Evolutionary conservation across 768 basidiomycete genomes (phyloP).

Genomic region (Mycena latifolia): DNA sequence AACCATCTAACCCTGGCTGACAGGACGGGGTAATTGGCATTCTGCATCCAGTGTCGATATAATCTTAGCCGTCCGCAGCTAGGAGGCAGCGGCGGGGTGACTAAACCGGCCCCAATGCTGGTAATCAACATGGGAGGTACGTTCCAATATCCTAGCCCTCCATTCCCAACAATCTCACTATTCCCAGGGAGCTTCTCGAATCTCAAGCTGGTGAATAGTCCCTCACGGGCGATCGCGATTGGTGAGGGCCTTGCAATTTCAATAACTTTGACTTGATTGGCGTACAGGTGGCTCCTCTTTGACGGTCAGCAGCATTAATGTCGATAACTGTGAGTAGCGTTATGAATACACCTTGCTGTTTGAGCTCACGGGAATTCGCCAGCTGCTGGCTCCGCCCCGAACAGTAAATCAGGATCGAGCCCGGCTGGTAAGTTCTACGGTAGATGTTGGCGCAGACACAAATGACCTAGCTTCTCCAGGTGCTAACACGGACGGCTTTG

Average conservation of each 20-base stretch:
- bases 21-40: slow-evolving; percentile 29
- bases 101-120: slow-evolving; percentile 28
- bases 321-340: slow-evolving; percentile 34
- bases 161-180: no score
- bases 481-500: slow-evolving; percentile 41
- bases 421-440: slow-evolving; percentile 11
- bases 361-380: not conserved
- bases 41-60: not conserved
- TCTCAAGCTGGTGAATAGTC: no score
- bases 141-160: no score
- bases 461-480: slow-evolving; percentile 20
- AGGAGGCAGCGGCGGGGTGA: slow-evolving; percentile 35
- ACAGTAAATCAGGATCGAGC: slow-evolving; percentile 31
- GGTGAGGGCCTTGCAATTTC: no score
- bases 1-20: not conserved
- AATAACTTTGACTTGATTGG: no score
- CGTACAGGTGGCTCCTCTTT: slow-evolving; percentile 29
- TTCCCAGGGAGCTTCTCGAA: no score
- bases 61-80: not conserved
- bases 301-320: slow-evolving; percentile 32
- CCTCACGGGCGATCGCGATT: slow-evolving; percentile 31
- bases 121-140: no score
- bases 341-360: not conserved
- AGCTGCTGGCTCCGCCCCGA: slow-evolving; percentile 37
- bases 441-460: not conserved